phyloP scores from a whole-genome alignment of 148 eudicot genomes.

The Mesembryanthemum crystallinum region DNA sequence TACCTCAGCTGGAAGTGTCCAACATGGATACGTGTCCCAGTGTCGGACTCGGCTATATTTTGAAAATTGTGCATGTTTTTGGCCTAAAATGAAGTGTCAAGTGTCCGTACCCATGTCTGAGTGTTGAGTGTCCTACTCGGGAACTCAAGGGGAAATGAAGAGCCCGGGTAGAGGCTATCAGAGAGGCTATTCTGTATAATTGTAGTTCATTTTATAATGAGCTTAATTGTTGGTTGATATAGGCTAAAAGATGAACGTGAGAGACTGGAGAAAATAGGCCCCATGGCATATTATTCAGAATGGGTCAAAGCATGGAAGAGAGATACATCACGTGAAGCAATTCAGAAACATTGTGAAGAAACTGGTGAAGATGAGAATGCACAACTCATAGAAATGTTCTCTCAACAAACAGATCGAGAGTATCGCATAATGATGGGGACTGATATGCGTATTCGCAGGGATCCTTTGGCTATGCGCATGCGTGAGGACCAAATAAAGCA shows the following conservation, averaged over 20 bases:
- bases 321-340: conserved; percentile 92
- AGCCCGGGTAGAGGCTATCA: too few relatives aligned
- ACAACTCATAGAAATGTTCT: conserved; percentile 89
- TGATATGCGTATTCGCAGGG: conserved; percentile 74
- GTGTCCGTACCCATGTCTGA: too few relatives aligned
- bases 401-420: conserved; percentile 84
- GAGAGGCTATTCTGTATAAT: too few relatives aligned
- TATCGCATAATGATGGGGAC: conserved; percentile 98
- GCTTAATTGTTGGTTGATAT: conserved; percentile 22
- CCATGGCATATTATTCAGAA: conserved; percentile 89
- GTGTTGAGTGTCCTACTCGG: too few relatives aligned
- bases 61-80: too few relatives aligned
- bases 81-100: too few relatives aligned
- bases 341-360: conserved; percentile 95
- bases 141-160: too few relatives aligned
- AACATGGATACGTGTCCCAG: too few relatives aligned
- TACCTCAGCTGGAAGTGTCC: neutral
- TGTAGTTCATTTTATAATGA: neutral
- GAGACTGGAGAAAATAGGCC: conserved; percentile 64
- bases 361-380: conserved; percentile 98
- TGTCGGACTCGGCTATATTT: too few relatives aligned
- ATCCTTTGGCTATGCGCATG: conserved; percentile 98
- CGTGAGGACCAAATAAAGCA: conserved; percentile 95
- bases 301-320: conserved; percentile 94
- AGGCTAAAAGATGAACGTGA: conserved; percentile 85